A percentile compares a stretch with the other conserved stretches of the same genome.
Conservation (phyloP, 164 flowering plant genomes). For the Berberis thunbergii region DNA sequence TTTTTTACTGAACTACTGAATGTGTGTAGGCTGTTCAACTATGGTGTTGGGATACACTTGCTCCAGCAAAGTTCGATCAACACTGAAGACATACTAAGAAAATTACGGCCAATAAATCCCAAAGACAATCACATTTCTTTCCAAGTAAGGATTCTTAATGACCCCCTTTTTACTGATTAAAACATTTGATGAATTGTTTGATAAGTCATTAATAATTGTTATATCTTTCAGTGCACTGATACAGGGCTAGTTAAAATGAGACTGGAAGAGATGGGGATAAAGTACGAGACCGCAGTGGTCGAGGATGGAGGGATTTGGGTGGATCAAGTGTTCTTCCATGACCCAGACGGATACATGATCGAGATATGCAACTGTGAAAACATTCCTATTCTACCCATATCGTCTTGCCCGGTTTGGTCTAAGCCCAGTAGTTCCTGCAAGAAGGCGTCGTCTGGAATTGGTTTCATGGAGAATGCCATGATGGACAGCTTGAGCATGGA, state of each 20-base stretch:
- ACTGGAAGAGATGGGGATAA: conserved; percentile 51
- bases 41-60: conserved; percentile 71
- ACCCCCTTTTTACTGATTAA: background rate
- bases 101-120: conserved; percentile 46
- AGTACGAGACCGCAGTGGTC: conserved; percentile 52
- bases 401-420: conserved; percentile 29
- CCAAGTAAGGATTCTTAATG: conserved; percentile 30
- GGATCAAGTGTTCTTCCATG: conserved; percentile 80
- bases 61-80: conserved; percentile 32
- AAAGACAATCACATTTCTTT: conserved; percentile 77
- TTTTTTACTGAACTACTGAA: background rate
- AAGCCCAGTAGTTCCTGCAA: background rate
- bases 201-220: background rate
- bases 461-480: background rate
- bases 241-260: conserved; percentile 40
- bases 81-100: conserved; percentile 8
- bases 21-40: conserved; percentile 49
- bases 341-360: conserved; percentile 83
- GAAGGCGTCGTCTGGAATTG: background rate
- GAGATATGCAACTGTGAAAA: conserved; percentile 83
- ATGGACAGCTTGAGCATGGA: background rate
- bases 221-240: conserved; percentile 35
- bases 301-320: conserved; percentile 54
- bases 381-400: conserved; percentile 55
- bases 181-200: too few species aligned